These are phyloP conservation scores for Kitagawia praeruptora DNA, from an alignment of 129 eudicot species.

Conservation along the genomic window DNA sequence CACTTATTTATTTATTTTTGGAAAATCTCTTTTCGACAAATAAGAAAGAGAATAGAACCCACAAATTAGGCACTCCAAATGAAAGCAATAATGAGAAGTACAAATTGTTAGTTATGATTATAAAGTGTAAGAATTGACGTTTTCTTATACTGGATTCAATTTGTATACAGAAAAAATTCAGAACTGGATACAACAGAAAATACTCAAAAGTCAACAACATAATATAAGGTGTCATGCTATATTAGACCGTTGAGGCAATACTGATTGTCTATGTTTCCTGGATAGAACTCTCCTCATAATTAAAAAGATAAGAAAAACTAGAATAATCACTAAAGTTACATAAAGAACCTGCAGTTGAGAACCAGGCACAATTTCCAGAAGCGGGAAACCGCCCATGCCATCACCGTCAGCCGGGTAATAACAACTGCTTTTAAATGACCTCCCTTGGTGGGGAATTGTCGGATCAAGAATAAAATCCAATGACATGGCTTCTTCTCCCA, in stretches of 20 bases:
- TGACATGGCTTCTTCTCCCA: slow-evolving; percentile 51
- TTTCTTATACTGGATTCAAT: background rate
- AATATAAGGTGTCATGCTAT: slow-evolving; percentile 22
- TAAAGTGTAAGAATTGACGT: background rate
- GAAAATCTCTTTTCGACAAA: no score
- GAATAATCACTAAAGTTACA: slow-evolving; percentile 27
- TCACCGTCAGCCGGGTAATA: slow-evolving; percentile 23
- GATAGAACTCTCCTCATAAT: slow-evolving; percentile 43
- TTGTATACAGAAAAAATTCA: background rate
- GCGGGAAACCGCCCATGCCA: slow-evolving; percentile 21
- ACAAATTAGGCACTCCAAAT: background rate
- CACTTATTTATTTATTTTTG: no score
- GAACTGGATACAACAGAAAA: slow-evolving; percentile 13
- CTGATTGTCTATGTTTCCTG: slow-evolving; percentile 32
- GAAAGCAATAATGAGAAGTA: background rate
- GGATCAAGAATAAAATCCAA: slow-evolving; percentile 83
- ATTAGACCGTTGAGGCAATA: slow-evolving; percentile 35
- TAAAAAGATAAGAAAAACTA: slow-evolving; percentile 52
- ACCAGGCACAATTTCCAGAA: slow-evolving; percentile 30
- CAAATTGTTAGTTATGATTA: background rate
- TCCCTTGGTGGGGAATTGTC: slow-evolving; percentile 8
- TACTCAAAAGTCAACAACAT: slow-evolving; percentile 7
- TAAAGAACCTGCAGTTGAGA: slow-evolving; percentile 30
- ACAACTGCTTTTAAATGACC: slow-evolving; percentile 25
- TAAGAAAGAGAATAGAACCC: background rate